Evolutionary conservation across 805 yeast genomes (phyloP).

Genomic region (Metschnikowia drakensbergensis): DNA sequence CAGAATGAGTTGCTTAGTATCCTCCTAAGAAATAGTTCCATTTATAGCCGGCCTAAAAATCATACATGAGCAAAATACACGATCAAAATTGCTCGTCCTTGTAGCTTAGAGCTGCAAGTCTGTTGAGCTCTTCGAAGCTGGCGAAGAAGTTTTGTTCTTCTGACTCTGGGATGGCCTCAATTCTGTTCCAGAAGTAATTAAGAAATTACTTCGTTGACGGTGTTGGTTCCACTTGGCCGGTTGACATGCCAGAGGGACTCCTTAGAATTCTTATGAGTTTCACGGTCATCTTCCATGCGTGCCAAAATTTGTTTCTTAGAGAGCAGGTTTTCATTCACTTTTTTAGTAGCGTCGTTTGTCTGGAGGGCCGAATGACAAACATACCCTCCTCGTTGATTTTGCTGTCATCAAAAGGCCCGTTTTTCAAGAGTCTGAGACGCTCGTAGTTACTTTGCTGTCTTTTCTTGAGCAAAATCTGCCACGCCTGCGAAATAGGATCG

Average conservation of each 20-base stretch:
- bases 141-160: constrained; percentile 42
- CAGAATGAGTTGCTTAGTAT: constrained; percentile 63
- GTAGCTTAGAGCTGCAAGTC: constrained; percentile 51
- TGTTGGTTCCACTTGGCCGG: constrained; percentile 36
- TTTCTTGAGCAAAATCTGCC: constrained; percentile 46
- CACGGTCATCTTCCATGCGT: constrained; percentile 91
- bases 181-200: constrained; percentile 48
- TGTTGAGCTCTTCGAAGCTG: constrained; percentile 52
- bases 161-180: constrained; percentile 43
- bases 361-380: constrained; percentile 23
- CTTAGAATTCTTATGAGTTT: constrained; percentile 78
- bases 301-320: constrained; percentile 57
- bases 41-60: not conserved
- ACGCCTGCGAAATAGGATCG: constrained; percentile 37
- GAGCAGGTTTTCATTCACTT: constrained; percentile 20
- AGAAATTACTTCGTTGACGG: constrained; percentile 35
- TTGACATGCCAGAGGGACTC: constrained; percentile 75
- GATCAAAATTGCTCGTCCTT: constrained; percentile 38
- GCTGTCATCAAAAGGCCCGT: constrained; percentile 19
- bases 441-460: constrained; percentile 52
- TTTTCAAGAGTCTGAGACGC: constrained; percentile 37
- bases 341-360: constrained; percentile 24
- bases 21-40: constrained; percentile 15
- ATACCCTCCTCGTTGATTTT: constrained; percentile 20
- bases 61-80: not conserved